phyloP scores from a whole-genome alignment of 345 rosid genomes.

The Bruguiera gymnorhiza region DNA sequence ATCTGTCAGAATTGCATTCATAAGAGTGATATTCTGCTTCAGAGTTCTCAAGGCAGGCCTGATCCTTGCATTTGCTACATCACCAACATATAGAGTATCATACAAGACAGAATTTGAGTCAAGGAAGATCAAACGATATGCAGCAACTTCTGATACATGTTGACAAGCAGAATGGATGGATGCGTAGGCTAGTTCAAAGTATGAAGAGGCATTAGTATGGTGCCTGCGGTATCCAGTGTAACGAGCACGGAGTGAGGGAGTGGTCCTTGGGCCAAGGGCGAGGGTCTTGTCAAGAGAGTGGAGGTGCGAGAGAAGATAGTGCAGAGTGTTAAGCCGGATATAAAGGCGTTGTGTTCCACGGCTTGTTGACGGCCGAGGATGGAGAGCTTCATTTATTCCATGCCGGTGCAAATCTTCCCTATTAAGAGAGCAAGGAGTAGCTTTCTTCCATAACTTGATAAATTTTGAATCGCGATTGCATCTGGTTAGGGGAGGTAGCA shows the following conservation, averaged over 20 bases:
- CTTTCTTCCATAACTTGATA: slow-evolving; percentile 65
- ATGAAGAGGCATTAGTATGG: slow-evolving; percentile 34
- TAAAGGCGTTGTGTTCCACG: slow-evolving; percentile 93
- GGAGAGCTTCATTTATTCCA: slow-evolving; percentile 42
- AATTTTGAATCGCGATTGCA: slow-evolving; percentile 74
- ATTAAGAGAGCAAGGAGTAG: slow-evolving; percentile 53
- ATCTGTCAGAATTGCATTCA: slow-evolving; percentile 66
- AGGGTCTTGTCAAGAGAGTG: slow-evolving; percentile 82
- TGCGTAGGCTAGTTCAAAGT: slow-evolving; percentile 52
- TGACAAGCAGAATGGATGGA: slow-evolving; percentile 77
- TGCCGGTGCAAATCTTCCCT: slow-evolving; percentile 29
- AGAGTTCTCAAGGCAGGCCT: slow-evolving; percentile 55
- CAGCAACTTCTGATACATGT: slow-evolving; percentile 84
- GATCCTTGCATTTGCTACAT: slow-evolving; percentile 54
- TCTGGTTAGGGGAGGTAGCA: slow-evolving; percentile 82
- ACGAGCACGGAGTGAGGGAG: slow-evolving; percentile 20
- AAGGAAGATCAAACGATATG: slow-evolving; percentile 67
- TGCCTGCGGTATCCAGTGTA: slow-evolving; percentile 22
- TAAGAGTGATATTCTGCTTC: slow-evolving; percentile 72
- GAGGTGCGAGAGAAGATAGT: slow-evolving; percentile 66
- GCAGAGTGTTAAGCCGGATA: slow-evolving; percentile 84
- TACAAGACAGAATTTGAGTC: slow-evolving; percentile 72
- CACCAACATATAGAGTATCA: slow-evolving; percentile 64
- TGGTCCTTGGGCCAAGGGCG: slow-evolving; percentile 52
- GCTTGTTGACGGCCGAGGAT: slow-evolving; percentile 84